Evolutionary conservation across 2,329 filamentous ascomycete genomes (phyloP).

Genomic region (Thelonectria discophora): DNA sequence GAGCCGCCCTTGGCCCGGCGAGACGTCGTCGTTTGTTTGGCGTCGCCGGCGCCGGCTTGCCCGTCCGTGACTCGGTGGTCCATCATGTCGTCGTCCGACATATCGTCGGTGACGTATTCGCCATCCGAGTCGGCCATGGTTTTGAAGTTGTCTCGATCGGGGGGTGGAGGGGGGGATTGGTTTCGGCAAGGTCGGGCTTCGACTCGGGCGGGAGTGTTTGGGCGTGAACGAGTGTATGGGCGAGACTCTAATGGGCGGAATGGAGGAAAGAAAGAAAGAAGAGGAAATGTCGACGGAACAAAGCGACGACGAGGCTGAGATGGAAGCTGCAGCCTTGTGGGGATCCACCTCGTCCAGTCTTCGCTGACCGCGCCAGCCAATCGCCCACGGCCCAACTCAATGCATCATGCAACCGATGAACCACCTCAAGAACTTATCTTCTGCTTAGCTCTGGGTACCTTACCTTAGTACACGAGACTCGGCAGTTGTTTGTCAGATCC

Average conservation of each 20-base stretch:
- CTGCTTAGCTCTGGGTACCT: too few species aligned
- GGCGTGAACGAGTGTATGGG: not conserved
- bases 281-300: conserved; percentile 30
- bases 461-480: too few species aligned
- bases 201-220: not conserved
- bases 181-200: not conserved
- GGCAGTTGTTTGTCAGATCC: too few species aligned
- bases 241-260: not conserved
- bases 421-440: not conserved
- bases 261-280: conserved; percentile 18
- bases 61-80: conserved; percentile 57
- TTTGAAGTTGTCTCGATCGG: not conserved
- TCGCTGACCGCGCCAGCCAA: conserved; percentile 29
- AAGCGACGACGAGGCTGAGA: conserved; percentile 41
- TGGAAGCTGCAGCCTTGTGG: conserved; percentile 36
- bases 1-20: conserved; percentile 42
- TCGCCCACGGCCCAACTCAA: conserved; percentile 20
- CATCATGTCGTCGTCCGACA: conserved; percentile 71
- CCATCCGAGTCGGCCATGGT: conserved; percentile 78
- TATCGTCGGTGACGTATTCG: conserved; percentile 70
- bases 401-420: not conserved
- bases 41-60: conserved; percentile 47
- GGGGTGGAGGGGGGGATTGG: not conserved
- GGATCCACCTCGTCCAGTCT: conserved; percentile 30
- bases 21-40: conserved; percentile 30